These are phyloP conservation scores for Fallopia convolvulus DNA, from an alignment of 148 eudicot genomes.

Conservation along the genomic window DNA sequence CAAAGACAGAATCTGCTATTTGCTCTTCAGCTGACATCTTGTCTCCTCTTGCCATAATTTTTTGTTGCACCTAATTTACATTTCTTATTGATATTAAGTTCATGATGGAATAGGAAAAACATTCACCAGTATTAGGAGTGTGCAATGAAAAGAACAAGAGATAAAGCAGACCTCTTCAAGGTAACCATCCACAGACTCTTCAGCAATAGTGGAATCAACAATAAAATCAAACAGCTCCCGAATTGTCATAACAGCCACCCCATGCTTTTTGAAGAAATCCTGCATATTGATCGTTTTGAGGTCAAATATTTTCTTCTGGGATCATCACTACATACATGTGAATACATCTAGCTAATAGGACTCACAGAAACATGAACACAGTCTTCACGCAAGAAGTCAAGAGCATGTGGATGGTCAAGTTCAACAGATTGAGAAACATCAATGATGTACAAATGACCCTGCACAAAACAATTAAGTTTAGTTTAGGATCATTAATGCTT, in stretches of 20 bases:
- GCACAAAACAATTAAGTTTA: constrained; percentile 14
- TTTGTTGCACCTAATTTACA: constrained; percentile 58
- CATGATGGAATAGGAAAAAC: not conserved
- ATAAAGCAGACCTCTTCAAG: constrained; percentile 61
- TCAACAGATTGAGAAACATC: constrained; percentile 99
- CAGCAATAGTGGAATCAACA: constrained; percentile 72
- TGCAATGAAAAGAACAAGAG: not conserved
- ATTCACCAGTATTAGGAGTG: not conserved
- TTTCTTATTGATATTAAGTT: not conserved
- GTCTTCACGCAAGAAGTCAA: constrained; percentile 83
- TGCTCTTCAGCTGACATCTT: constrained; percentile 67
- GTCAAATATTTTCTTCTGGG: not conserved
- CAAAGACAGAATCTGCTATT: constrained; percentile 78
- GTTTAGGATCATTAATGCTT: not conserved
- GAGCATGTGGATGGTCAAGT: constrained; percentile 96
- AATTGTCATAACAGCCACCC: constrained; percentile 89
- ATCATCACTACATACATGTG: constrained; percentile 3
- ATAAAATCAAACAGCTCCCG: constrained; percentile 90
- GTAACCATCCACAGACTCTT: constrained; percentile 71
- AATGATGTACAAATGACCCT: constrained; percentile 93
- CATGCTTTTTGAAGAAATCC: constrained; percentile 83
- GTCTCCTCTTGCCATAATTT: constrained; percentile 71
- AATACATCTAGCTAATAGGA: constrained; percentile 4
- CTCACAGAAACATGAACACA: constrained; percentile 78
- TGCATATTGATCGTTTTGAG: constrained; percentile 22